These are phyloP conservation scores for Candida methanosorbosa DNA, from an alignment of 805 yeast species.

Conservation along the genomic window DNA sequence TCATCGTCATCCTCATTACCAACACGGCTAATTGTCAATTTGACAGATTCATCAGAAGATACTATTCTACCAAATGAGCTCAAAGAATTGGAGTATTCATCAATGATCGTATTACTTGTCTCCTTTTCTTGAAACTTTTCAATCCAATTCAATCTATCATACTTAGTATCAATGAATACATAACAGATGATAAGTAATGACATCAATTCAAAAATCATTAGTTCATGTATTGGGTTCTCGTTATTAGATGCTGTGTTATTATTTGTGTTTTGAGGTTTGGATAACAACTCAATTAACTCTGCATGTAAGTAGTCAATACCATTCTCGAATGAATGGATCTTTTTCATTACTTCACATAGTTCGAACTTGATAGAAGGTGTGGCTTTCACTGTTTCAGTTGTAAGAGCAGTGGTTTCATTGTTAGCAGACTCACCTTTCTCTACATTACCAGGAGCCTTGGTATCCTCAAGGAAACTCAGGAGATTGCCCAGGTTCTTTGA, in stretches of 20 bases:
- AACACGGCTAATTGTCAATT: background rate
- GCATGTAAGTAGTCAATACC: background rate
- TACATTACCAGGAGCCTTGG: too few relatives aligned
- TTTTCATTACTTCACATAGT: background rate
- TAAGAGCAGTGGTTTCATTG: too few relatives aligned
- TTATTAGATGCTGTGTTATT: too few relatives aligned
- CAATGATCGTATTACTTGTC: too few relatives aligned
- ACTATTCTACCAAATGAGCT: too few relatives aligned
- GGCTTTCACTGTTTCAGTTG: too few relatives aligned
- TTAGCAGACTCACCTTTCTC: too few relatives aligned
- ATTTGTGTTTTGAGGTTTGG: too few relatives aligned
- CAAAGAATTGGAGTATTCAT: too few relatives aligned
- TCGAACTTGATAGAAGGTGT: too few relatives aligned
- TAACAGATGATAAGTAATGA: background rate
- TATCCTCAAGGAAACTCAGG: too few relatives aligned
- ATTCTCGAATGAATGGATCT: background rate
- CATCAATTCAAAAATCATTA: background rate
- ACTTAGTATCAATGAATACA: background rate
- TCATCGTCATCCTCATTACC: slow-evolving; percentile 3
- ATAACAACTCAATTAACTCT: background rate
- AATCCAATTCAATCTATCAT: background rate
- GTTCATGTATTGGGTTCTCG: background rate
- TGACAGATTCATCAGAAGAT: background rate
- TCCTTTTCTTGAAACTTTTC: slow-evolving; percentile 1
- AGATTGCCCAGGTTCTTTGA: too few relatives aligned